Base-by-base conservation (phyloP, 2,329 filamentous ascomycete genomes). In the Cryphonectria nitschkei region DNA sequence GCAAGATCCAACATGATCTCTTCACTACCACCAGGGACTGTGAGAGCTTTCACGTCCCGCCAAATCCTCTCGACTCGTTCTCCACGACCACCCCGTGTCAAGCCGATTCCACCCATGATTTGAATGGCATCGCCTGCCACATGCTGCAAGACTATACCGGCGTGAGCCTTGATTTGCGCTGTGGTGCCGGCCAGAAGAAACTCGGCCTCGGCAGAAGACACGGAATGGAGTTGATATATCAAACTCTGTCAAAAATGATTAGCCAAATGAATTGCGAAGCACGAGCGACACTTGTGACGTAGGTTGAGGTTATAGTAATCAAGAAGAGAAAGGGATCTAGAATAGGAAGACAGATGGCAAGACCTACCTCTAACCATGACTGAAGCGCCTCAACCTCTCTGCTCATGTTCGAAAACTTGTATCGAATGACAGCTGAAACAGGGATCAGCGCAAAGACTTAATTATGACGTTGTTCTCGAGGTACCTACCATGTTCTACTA, bases 161-260 rank as follows among this genome's bases (percentile, higher is more conserved):
- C 69, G 19, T 74, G 69, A 2, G 73, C 74, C 56, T 75, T 75
- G 58, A 75, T 69, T 60, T 72, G 68, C 14, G 73, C 73, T 1
- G 70, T 74, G 4, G 71, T 70, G 1, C 73, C 74, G 4, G 70
- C 72, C 9, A 76, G 77, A 74, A 78, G 76, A 78, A 61, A 81
- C 75, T 62, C 71, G 26, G 68, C 71, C 56, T 74, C 74, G 2
- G 68, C 34, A 6, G 68, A 60, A 26, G 71, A 64, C 3, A 72
- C 34, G n/a, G 69, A 41, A 11, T 67, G 68, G 46, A 86, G 82
- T 46, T 86, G 80, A 60, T 85, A 84, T 14, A 86, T 85, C 3
- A 89, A 26, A 34, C 70, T 73, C 70, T 72, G 70, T 3, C 39
- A 26, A 64, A 26, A 0, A 6, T 37, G 8, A 63, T 63, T 4